phyloP scores from a whole-genome alignment of 2,329 filamentous ascomycete species.

The Alternaria alternata region DNA sequence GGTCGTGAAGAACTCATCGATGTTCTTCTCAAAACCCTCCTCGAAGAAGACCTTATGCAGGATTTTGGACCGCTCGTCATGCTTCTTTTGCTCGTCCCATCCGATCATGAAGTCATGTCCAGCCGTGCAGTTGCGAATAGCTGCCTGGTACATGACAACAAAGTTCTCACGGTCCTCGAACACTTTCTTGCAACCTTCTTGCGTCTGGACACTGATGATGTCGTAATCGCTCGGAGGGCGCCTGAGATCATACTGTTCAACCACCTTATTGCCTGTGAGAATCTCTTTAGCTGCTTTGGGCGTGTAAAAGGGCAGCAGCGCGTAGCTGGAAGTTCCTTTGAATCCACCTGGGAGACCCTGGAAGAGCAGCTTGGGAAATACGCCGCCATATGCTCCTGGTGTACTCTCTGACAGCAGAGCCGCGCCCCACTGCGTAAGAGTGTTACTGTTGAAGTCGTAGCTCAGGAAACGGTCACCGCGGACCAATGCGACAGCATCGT shows the following conservation, averaged over 20 bases:
- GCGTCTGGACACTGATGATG: constrained; percentile 59
- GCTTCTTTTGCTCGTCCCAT: constrained; percentile 47
- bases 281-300: constrained; percentile 59
- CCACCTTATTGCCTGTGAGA: constrained; percentile 56
- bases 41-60: constrained; percentile 67
- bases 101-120: constrained; percentile 65
- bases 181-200: constrained; percentile 59
- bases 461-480: constrained; percentile 81
- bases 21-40: constrained; percentile 67
- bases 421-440: constrained; percentile 59
- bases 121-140: constrained; percentile 70
- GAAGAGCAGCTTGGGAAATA: constrained; percentile 55
- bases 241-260: constrained; percentile 57
- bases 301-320: constrained; percentile 61
- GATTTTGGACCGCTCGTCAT: constrained; percentile 48
- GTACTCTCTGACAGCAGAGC: constrained; percentile 51
- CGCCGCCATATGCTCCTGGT: constrained; percentile 57
- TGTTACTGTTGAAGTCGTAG: constrained; percentile 63
- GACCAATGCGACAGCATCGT: constrained; percentile 77
- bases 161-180: constrained; percentile 61
- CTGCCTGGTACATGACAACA: constrained; percentile 57
- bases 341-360: constrained; percentile 58
- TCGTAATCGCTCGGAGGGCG: constrained; percentile 53
- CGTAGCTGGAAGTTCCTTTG: constrained; percentile 59
- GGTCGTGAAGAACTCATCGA: constrained; percentile 69